Percentiles rank a stretch among this genome's conserved stretches.
These are phyloP conservation scores for Penicillium silybi DNA, from an alignment of 495 filamentous ascomycete genomes.

Conservation along the genomic window DNA sequence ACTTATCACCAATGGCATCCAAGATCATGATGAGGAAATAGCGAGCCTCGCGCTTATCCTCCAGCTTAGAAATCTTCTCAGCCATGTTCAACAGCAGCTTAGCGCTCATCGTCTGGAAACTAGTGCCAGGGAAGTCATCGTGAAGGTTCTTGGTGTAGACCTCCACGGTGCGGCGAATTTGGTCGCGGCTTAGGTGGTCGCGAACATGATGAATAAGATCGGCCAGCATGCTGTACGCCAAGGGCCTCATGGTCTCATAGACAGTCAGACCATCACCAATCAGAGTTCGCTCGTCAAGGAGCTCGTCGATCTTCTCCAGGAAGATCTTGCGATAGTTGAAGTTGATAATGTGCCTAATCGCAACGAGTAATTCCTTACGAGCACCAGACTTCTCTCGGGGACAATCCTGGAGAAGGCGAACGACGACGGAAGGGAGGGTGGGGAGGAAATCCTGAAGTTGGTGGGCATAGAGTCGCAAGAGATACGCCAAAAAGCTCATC, in stretches of 20 bases:
- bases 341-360: conserved; percentile 97
- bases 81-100: conserved; percentile 97
- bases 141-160: conserved; percentile 97
- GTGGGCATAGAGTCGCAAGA: conserved; percentile 81
- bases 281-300: conserved; percentile 87
- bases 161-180: conserved; percentile 91
- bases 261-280: conserved; percentile 96
- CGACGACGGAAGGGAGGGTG: conserved; percentile 82
- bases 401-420: conserved; percentile 88
- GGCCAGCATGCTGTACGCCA: conserved; percentile 97
- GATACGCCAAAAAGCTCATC: conserved; percentile 96
- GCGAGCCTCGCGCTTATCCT: conserved; percentile 85
- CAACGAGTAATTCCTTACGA: conserved; percentile 91
- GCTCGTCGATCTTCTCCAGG: conserved; percentile 87
- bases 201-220: conserved; percentile 97
- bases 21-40: conserved; percentile 97
- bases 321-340: conserved; percentile 98
- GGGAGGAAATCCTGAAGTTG: conserved; percentile 88
- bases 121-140: conserved; percentile 94
- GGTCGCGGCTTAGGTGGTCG: conserved; percentile 73
- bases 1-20: conserved; percentile 96
- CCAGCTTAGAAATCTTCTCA: conserved; percentile 88
- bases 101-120: conserved; percentile 99
- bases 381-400: conserved; percentile 90
- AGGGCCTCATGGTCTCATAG: conserved; percentile 90